A percentile compares a stretch with the other conserved stretches of the same genome.
Evolutionary conservation across 2,329 filamentous ascomycete species (phyloP).

Genomic region (Clarireedia sp.): DNA sequence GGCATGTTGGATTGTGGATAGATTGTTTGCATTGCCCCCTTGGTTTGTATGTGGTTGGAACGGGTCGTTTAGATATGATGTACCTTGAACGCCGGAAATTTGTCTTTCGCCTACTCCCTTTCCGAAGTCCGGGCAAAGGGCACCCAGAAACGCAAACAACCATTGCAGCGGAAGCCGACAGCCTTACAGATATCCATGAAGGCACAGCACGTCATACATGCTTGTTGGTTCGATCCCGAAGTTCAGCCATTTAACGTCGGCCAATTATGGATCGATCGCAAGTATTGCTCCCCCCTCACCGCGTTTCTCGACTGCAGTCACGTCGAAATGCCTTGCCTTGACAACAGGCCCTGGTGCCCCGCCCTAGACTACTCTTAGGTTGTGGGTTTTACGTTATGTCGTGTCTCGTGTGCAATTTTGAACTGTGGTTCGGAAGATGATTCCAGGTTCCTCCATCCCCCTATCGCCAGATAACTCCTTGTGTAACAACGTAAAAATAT

Average conservation of each 20-base stretch:
- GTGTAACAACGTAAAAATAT: not conserved
- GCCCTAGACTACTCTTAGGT: not conserved
- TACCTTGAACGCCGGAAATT: not conserved
- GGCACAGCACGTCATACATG: slow-evolving; percentile 6
- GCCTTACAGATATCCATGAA: slow-evolving; percentile 11
- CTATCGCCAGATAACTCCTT: not conserved
- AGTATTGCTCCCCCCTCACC: slow-evolving; percentile 1
- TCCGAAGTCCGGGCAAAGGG: slow-evolving; percentile 7
- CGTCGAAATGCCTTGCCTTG: not conserved
- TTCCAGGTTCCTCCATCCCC: not conserved
- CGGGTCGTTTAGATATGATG: not conserved
- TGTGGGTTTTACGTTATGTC: not conserved
- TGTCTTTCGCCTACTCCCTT: not conserved
- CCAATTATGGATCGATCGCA: not conserved
- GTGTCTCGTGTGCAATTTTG: slow-evolving; percentile 6
- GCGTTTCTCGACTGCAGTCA: slow-evolving; percentile 7
- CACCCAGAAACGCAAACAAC: slow-evolving; percentile 8
- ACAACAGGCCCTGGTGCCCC: not conserved
- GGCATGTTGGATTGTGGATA: not conserved
- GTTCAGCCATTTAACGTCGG: not conserved
- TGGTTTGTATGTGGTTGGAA: not conserved
- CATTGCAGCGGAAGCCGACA: slow-evolving; percentile 14
- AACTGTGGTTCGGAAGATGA: not conserved
- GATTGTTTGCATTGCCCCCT: not conserved
- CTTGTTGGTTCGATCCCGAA: not conserved